Conservation (phyloP, 352 stramenopile genomes). For the Globisporangium lucens region DNA sequence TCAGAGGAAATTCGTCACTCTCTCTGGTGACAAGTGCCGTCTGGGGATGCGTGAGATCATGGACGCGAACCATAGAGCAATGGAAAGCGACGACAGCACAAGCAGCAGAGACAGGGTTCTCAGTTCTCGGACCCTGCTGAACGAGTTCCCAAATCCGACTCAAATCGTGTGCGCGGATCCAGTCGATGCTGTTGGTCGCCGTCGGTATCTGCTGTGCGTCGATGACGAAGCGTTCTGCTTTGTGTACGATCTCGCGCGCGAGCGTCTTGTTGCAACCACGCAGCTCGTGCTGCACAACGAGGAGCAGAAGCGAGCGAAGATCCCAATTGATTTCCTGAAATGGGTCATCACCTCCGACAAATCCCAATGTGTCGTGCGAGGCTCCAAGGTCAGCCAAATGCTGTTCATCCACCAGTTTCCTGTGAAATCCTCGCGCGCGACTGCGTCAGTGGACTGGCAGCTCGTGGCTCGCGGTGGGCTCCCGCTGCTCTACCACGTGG, state of each 20-base stretch:
- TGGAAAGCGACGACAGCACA: background rate
- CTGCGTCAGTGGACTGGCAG: slow-evolving; percentile 41
- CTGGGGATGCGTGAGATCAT: slow-evolving; percentile 14
- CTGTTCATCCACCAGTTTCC: slow-evolving; percentile 48
- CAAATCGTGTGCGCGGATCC: slow-evolving; percentile 13
- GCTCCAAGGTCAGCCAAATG: slow-evolving; percentile 18
- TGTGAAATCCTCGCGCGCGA: slow-evolving; percentile 24
- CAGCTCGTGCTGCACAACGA: slow-evolving; percentile 27
- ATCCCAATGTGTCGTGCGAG: slow-evolving; percentile 27
- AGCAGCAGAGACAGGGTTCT: background rate
- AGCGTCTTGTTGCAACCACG: slow-evolving; percentile 30
- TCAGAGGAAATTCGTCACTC: slow-evolving; percentile 5
- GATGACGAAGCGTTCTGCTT: slow-evolving; percentile 42
- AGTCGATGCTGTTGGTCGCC: background rate
- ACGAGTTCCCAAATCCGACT: slow-evolving; percentile 17
- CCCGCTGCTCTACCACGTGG: slow-evolving; percentile 25
- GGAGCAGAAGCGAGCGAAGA: background rate
- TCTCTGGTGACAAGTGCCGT: background rate
- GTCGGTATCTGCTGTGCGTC: slow-evolving; percentile 29
- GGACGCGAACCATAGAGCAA: no score
- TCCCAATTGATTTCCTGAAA: slow-evolving; percentile 12
- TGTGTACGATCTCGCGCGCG: slow-evolving; percentile 33
- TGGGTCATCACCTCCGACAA: slow-evolving; percentile 10
- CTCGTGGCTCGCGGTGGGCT: slow-evolving; percentile 38
- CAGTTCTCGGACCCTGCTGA: slow-evolving; percentile 2